Conservation (phyloP, 2,329 filamentous ascomycete genomes). For the Elsinoe perseae region DNA sequence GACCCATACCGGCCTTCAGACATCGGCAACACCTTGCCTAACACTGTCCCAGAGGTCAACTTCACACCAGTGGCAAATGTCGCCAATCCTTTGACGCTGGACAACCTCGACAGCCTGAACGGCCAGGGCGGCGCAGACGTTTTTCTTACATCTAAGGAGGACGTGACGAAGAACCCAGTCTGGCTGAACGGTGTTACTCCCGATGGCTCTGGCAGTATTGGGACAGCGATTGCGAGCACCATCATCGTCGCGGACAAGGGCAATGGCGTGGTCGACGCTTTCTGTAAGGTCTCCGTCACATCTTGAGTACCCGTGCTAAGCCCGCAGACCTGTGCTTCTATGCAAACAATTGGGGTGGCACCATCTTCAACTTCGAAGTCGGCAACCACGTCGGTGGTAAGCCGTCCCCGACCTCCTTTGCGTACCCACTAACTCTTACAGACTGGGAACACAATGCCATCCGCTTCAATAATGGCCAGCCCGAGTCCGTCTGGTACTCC, state of each 20-base stretch:
- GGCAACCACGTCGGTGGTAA: constrained; percentile 54
- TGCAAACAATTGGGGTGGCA: constrained; percentile 48
- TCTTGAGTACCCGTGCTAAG: not conserved
- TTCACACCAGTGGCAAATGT: constrained; percentile 25
- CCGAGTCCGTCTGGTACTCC: constrained; percentile 53
- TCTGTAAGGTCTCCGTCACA: constrained; percentile 42
- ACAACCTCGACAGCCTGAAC: constrained; percentile 39
- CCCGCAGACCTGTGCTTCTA: constrained; percentile 44
- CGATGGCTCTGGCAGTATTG: constrained; percentile 43
- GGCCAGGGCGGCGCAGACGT: constrained; percentile 27
- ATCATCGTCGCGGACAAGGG: constrained; percentile 54
- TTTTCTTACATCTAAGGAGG: constrained; percentile 40
- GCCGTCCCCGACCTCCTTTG: constrained; percentile 14
- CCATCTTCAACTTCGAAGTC: constrained; percentile 24
- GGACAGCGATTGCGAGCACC: constrained; percentile 42
- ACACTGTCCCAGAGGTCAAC: constrained; percentile 34
- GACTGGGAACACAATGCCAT: constrained; percentile 59
- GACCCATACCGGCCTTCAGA: constrained; percentile 41
- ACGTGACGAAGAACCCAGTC: constrained; percentile 30
- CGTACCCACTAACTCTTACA: not conserved
- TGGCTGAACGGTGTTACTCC: constrained; percentile 49
- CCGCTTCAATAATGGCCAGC: constrained; percentile 51
- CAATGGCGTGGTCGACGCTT: constrained; percentile 47
- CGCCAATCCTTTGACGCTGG: constrained; percentile 34
- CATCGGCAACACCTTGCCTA: constrained; percentile 34